These are phyloP conservation scores for Russula sp. DNA, from an alignment of 768 basidiomycete species.

Conservation along the genomic window DNA sequence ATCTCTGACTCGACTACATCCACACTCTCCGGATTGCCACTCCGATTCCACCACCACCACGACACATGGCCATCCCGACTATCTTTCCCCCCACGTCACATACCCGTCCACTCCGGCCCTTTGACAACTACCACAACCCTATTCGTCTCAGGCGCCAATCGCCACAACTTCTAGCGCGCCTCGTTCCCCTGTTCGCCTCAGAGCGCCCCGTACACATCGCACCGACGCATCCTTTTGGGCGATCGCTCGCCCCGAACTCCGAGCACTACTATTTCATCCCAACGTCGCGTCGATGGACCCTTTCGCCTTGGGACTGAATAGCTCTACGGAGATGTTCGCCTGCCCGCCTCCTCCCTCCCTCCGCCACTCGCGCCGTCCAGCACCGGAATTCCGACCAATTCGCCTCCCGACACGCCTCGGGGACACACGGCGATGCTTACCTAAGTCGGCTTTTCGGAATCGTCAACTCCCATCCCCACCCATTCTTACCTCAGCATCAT, in stretches of 20 bases:
- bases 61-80: background rate
- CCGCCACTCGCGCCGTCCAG: background rate
- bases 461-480: background rate
- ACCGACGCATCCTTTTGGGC: background rate
- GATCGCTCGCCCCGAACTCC: constrained; percentile 13
- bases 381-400: background rate
- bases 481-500: constrained; percentile 2
- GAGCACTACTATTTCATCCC: background rate
- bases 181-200: constrained; percentile 5
- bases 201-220: constrained; percentile 17
- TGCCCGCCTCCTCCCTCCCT: background rate
- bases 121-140: constrained; percentile 1
- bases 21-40: background rate
- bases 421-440: background rate
- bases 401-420: background rate
- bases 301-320: background rate
- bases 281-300: background rate
- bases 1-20: constrained; percentile 7
- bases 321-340: background rate
- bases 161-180: constrained; percentile 12
- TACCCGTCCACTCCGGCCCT: constrained; percentile 6
- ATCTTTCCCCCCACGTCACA: background rate
- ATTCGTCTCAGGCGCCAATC: constrained; percentile 8
- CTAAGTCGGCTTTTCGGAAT: constrained; percentile 2
- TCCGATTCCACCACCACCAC: background rate